Conservation (phyloP, 2,329 filamentous ascomycete genomes). For the Neobulgaria alba region DNA sequence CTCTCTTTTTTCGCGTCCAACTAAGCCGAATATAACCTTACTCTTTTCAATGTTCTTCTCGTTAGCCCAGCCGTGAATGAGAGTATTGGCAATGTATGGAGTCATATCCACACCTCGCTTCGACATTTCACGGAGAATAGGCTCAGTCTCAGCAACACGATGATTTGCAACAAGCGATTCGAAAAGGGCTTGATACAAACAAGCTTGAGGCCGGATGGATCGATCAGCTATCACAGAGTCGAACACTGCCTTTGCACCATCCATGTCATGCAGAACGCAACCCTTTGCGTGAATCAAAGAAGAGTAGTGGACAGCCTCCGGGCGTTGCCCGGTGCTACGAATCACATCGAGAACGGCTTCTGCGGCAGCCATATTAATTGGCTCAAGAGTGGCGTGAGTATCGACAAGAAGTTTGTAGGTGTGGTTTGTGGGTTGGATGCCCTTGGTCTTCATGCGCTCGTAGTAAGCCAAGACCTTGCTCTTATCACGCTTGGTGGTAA, state of each 20-base stretch:
- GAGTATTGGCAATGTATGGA: conserved; percentile 94
- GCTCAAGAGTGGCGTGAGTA: conserved; percentile 87
- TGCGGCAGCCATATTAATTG: conserved; percentile 79
- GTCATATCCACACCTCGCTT: conserved; percentile 72
- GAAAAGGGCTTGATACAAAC: conserved; percentile 92
- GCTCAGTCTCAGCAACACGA: conserved; percentile 65
- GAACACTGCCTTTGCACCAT: conserved; percentile 72
- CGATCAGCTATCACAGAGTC: conserved; percentile 65
- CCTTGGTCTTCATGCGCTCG: conserved; percentile 80
- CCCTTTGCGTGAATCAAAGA: conserved; percentile 93
- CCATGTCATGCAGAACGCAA: conserved; percentile 87
- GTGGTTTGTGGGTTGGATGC: conserved; percentile 86
- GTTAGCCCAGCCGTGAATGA: conserved; percentile 93
- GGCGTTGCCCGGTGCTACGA: conserved; percentile 60
- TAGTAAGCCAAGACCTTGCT: conserved; percentile 91
- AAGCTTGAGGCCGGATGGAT: conserved; percentile 65
- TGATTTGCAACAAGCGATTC: conserved; percentile 97
- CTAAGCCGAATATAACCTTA: conserved; percentile 67
- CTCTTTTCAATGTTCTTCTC: conserved; percentile 75
- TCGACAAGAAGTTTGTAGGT: conserved; percentile 98
- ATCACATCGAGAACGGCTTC: conserved; percentile 77
- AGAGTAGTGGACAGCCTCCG: conserved; percentile 92
- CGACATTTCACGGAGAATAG: conserved; percentile 69
- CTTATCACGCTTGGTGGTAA: conserved; percentile 94
- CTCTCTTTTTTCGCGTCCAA: conserved; percentile 72